Conservation (phyloP, 73 alveolate genomes). For the Breviolum minutum region DNA sequence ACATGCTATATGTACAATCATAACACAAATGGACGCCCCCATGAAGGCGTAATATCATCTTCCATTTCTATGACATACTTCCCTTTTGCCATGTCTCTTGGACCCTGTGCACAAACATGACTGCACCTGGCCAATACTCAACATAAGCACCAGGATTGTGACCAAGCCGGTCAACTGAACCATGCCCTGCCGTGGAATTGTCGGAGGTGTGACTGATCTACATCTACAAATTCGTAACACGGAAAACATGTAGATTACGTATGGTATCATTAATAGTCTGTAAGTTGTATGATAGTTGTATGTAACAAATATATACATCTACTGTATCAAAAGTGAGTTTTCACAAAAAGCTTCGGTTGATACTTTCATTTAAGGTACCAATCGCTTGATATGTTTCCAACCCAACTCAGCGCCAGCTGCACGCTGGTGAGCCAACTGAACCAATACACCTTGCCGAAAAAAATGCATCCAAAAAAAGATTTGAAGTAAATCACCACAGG, state of each 20-base stretch:
- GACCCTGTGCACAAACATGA: neutral
- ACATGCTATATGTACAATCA: too few relatives aligned
- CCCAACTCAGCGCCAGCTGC: neutral
- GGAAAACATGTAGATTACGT: neutral
- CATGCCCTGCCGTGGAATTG: neutral
- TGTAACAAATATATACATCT: neutral
- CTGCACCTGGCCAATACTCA: constrained; percentile 41
- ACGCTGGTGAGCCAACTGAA: constrained; percentile 61
- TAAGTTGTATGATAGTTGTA: neutral
- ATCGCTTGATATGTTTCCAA: neutral
- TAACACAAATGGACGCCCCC: neutral
- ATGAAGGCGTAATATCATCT: neutral
- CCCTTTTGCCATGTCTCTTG: neutral
- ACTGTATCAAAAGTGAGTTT: neutral
- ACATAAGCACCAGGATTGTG: neutral
- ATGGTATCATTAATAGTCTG: neutral
- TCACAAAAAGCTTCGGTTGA: neutral
- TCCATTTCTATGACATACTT: neutral
- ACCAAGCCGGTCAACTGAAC: constrained; percentile 76
- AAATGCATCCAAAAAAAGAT: neutral
- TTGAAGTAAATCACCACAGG: too few relatives aligned
- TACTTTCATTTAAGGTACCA: neutral
- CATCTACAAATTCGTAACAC: neutral
- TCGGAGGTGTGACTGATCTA: neutral
- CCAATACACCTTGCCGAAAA: constrained; percentile 50